Evolutionary conservation across 23 red algal genomes (phyloP).

Genomic region (Gracilaria caudata): DNA sequence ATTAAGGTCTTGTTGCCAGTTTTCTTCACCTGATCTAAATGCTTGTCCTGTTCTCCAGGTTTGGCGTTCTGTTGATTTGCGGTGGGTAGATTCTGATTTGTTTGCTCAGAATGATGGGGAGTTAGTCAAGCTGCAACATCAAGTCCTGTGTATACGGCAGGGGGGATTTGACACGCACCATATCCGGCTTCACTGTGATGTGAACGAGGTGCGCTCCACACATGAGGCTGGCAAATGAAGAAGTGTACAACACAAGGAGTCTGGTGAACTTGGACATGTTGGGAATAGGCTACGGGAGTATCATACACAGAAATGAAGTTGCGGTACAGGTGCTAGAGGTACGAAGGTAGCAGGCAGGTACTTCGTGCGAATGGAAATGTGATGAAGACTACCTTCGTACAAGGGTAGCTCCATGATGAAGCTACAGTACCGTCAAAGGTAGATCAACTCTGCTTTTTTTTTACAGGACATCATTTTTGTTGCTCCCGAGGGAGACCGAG

Average conservation of each 20-base stretch:
- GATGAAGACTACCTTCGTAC: no score
- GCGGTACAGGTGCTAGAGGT: no score
- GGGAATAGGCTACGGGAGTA: background rate
- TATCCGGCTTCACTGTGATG: slow-evolving; percentile 61
- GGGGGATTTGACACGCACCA: slow-evolving; percentile 32
- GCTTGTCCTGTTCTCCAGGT: background rate
- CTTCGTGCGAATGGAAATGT: no score
- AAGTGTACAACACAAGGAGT: slow-evolving; percentile 43
- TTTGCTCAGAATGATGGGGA: background rate
- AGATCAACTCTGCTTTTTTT: no score
- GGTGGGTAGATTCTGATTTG: background rate
- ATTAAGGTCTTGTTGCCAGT: background rate
- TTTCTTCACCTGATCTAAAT: background rate
- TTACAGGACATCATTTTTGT: no score
- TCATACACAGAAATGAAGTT: background rate
- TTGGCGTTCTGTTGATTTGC: background rate
- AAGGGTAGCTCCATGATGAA: no score
- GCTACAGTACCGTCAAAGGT: no score
- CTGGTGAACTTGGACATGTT: slow-evolving; percentile 11
- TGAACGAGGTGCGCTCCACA: slow-evolving; percentile 60
- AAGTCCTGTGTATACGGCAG: background rate
- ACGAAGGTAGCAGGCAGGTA: no score
- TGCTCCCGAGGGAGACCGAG: no score
- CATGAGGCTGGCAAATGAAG: slow-evolving; percentile 53
- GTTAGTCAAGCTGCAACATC: background rate